Conservation (phyloP, 106 monocot species). For the Phalaenopsis aphrodite region DNA sequence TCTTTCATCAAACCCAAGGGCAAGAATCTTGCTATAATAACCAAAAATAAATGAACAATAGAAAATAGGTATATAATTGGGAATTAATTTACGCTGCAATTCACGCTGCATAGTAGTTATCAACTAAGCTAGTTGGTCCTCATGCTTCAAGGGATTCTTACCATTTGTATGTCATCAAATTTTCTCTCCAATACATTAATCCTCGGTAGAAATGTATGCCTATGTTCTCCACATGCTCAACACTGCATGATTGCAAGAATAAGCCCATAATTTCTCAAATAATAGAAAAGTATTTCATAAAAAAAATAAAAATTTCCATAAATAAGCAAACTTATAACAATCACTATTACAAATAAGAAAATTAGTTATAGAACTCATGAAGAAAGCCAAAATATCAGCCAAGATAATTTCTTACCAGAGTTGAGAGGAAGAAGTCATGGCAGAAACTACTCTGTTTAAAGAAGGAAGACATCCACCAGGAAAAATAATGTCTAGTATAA, state of each 20-base stretch:
- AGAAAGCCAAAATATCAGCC: background rate
- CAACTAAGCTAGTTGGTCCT: no score
- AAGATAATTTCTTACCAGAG: constrained; percentile 38
- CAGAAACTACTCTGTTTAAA: constrained; percentile 75
- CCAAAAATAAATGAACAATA: background rate
- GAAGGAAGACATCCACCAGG: constrained; percentile 89
- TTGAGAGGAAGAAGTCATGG: constrained; percentile 75
- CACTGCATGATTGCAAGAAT: constrained; percentile 22
- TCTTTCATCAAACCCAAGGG: constrained; percentile 81
- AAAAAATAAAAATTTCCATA: background rate
- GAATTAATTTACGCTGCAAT: no score
- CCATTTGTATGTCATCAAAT: constrained; percentile 52
- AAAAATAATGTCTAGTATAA: constrained; percentile 91
- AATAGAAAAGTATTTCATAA: background rate
- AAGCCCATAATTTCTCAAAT: background rate
- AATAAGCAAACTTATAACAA: background rate
- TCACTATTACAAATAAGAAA: background rate
- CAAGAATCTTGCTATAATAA: constrained; percentile 41
- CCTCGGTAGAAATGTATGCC: constrained; percentile 82
- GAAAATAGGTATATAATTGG: no score
- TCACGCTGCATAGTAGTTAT: no score
- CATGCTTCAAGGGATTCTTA: background rate
- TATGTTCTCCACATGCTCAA: constrained; percentile 89
- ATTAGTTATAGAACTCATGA: background rate
- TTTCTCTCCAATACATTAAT: constrained; percentile 60